A percentile compares a stretch with the other conserved stretches of the same genome.
Conservation (phyloP, 345 rosid species). For the Chamaenerion angustifolium region DNA sequence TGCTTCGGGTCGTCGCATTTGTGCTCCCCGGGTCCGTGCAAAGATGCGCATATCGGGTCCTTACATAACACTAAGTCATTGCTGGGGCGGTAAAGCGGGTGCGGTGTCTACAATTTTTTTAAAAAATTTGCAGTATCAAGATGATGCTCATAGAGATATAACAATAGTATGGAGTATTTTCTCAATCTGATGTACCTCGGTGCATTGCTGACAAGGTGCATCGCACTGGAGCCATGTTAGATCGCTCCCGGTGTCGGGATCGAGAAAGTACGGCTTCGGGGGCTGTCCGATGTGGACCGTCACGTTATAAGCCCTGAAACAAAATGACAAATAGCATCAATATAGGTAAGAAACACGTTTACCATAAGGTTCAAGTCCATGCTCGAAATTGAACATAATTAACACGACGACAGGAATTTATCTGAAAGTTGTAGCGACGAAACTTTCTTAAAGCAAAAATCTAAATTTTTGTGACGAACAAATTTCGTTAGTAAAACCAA, state of each 20-base stretch:
- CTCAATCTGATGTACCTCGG: slow-evolving; percentile 1
- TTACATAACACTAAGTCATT: slow-evolving; percentile 45
- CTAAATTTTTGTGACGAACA: too few relatives aligned
- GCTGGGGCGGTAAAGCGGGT: slow-evolving; percentile 67
- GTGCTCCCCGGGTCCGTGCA: slow-evolving; percentile 40
- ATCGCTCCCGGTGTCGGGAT: slow-evolving; percentile 87
- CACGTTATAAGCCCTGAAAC: slow-evolving; percentile 65
- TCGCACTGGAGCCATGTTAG: slow-evolving; percentile 38
- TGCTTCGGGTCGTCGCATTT: slow-evolving; percentile 46
- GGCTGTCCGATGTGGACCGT: slow-evolving; percentile 22
- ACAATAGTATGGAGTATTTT: background rate
- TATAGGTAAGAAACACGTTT: background rate
- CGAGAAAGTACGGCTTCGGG: slow-evolving; percentile 69
- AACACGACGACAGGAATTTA: background rate
- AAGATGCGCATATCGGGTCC: slow-evolving; percentile 69
- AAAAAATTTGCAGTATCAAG: background rate
- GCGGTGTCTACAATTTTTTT: slow-evolving; percentile 55
- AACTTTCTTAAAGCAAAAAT: too few relatives aligned
- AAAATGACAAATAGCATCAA: background rate
- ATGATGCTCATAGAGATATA: background rate
- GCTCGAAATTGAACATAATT: too few relatives aligned
- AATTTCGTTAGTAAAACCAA: background rate
- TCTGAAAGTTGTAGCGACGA: too few relatives aligned
- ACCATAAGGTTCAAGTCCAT: background rate
- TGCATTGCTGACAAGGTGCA: background rate